Base-by-base conservation (phyloP, 78 protist species). In the Tieghemostelium lacteum region DNA sequence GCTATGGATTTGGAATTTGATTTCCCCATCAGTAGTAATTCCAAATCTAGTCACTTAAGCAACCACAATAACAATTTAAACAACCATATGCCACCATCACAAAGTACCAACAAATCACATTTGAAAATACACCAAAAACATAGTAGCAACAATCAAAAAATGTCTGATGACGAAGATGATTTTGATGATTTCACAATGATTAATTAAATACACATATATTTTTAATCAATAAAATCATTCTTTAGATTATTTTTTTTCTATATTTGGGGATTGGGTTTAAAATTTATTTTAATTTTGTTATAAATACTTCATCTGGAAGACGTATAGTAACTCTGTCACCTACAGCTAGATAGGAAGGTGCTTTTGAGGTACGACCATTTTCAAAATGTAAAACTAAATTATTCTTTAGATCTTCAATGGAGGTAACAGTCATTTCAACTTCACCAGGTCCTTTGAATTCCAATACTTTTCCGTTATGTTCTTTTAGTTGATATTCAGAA, bases 181-280 rank as follows among this genome's bases (percentile, higher is more conserved):
- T 10, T 80, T 5, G 76, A 80, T 80, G 88, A 71, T 57, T 80
- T 80, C 31, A 80, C 76, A 1, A 39, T 80, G 50, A 73, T 80
- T 49, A 42, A 58, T 40, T 67, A 57, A 67, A 22, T 36, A 36
- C 14, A 24, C 8, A 49, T 3, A 26, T 24, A 45, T 45, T 45
- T 45, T 45, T 10, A 14, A 14, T 45, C 6, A 6, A 45, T 14
- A 45, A 6, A 45, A 45, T 45, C 52, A 14, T 10, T 14, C 6
- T 45, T 45, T 45, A 16, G 42, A 19, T 40, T 61, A 8, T 42
- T 74, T 74, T 37, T 57, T 60, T 74, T 60, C 28, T 19, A 19
- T 62, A 22, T 60, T 75, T 54, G 49, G 2, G 5, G 2, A 71
- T n/a, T 69, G 39, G 2, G 75, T 24, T 26, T 1, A 19, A 57